Conservation (phyloP, 176 grass and related monocot species). For the Saccharum officinarum region DNA sequence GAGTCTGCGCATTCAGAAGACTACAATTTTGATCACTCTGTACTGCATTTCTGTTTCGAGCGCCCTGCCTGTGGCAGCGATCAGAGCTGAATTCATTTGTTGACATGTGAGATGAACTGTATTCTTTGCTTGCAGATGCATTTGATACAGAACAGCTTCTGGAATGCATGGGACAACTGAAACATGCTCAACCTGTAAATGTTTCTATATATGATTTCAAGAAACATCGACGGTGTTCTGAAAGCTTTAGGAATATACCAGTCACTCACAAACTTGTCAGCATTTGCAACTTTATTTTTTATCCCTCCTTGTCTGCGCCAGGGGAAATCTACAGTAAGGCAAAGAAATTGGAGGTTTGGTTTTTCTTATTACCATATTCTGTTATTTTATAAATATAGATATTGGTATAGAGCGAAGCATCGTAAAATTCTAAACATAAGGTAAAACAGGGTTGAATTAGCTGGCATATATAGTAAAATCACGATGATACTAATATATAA, state of each 20-base stretch:
- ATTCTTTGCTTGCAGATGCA: conserved; percentile 64
- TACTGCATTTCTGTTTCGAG: conserved; percentile 46
- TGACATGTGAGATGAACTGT: not conserved
- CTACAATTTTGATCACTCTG: conserved; percentile 99
- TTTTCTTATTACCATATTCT: conserved; percentile 1
- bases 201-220: conserved; percentile 99
- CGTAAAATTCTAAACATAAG: conserved; percentile 16
- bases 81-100: not conserved
- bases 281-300: not conserved
- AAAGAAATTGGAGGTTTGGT: not conserved
- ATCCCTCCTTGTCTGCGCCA: not conserved
- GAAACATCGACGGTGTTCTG: conserved; percentile 76
- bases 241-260: conserved; percentile 83
- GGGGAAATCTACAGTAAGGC: not conserved
- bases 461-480: not conserved
- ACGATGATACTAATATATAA: too few species aligned
- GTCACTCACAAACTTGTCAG: conserved; percentile 13
- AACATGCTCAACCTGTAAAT: conserved; percentile 79
- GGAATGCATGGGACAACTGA: conserved; percentile 87
- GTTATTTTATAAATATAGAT: not conserved
- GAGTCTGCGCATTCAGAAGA: conserved; percentile 78
- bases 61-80: not conserved
- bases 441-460: conserved; percentile 1
- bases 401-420: not conserved
- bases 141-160: conserved; percentile 98